Percentiles rank a stretch among this genome's conserved stretches.
These are phyloP conservation scores for Daldinia grandis DNA, from an alignment of 495 filamentous ascomycete genomes.

Conservation along the genomic window DNA sequence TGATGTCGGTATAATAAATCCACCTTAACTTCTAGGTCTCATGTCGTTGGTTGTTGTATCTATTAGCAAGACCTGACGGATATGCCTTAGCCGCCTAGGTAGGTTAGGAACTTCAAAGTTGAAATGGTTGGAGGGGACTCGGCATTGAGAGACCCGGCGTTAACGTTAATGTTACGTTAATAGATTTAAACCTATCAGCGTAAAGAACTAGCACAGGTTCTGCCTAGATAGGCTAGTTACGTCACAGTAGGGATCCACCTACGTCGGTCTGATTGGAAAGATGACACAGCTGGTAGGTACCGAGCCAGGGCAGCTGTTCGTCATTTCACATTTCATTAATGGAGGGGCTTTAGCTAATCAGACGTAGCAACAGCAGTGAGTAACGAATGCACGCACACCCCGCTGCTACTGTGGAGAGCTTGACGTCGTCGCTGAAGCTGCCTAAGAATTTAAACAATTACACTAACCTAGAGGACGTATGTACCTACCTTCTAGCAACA, in stretches of 20 bases:
- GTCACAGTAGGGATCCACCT: background rate
- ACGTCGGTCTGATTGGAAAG: background rate
- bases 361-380: background rate
- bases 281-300: background rate
- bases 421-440: constrained; percentile 46
- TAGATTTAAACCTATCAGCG: constrained; percentile 16
- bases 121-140: constrained; percentile 32
- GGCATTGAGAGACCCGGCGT: constrained; percentile 14
- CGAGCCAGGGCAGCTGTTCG: constrained; percentile 17
- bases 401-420: constrained; percentile 36
- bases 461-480: background rate
- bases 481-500: constrained; percentile 10
- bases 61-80: background rate
- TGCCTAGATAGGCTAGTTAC: constrained; percentile 1
- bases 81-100: background rate
- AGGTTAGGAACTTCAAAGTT: constrained; percentile 18
- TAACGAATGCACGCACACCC: background rate
- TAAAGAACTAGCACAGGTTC: constrained; percentile 1
- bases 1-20: background rate
- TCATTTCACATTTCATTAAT: constrained; percentile 22
- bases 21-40: constrained; percentile 2
- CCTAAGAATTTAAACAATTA: constrained; percentile 38
- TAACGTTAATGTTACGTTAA: background rate
- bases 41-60: constrained; percentile 6
- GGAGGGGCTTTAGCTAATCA: constrained; percentile 8